Evolutionary conservation across 2,329 filamentous ascomycete genomes (phyloP).

Genomic region (Dactylellina sp.): DNA sequence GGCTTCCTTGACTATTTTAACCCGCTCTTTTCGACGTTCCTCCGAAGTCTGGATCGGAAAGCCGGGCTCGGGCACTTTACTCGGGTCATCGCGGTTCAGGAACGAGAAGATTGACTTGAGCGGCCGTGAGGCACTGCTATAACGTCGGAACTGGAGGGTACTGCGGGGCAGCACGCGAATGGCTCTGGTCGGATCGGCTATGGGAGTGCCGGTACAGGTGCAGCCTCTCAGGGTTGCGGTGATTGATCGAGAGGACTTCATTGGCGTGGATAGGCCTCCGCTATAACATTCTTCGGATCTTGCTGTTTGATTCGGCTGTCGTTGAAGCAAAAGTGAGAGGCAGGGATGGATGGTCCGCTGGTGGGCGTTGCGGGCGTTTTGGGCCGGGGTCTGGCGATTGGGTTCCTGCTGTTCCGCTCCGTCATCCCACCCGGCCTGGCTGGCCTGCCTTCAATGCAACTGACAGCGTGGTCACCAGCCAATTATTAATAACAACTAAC

Average conservation of each 20-base stretch:
- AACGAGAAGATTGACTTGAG: slow-evolving; percentile 49
- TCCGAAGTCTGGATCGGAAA: slow-evolving; percentile 28
- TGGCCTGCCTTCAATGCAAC: slow-evolving; percentile 6
- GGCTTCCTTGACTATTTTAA: slow-evolving; percentile 41
- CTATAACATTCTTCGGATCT: slow-evolving; percentile 29
- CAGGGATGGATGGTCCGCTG: slow-evolving; percentile 14
- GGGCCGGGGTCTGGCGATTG: slow-evolving; percentile 19
- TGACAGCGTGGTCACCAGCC: slow-evolving; percentile 51
- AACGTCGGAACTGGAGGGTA: slow-evolving; percentile 27
- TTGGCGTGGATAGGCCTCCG: slow-evolving; percentile 21
- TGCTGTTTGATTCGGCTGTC: neutral
- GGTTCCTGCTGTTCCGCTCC: slow-evolving; percentile 27
- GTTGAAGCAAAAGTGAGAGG: slow-evolving; percentile 28
- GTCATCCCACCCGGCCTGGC: slow-evolving; percentile 13
- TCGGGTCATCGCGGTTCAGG: slow-evolving; percentile 40
- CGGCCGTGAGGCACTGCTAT: slow-evolving; percentile 44
- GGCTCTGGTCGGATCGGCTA: slow-evolving; percentile 24
- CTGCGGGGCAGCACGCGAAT: slow-evolving; percentile 44
- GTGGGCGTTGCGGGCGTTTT: too few relatives aligned
- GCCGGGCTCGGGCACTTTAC: slow-evolving; percentile 41
- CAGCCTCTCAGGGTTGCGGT: slow-evolving; percentile 34
- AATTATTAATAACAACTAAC: neutral
- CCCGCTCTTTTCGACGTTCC: slow-evolving; percentile 40
- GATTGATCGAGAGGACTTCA: slow-evolving; percentile 49
- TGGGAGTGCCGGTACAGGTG: slow-evolving; percentile 19